Conservation (phyloP, 2,329 filamentous ascomycete species). For the Trichoderma hamatum region DNA sequence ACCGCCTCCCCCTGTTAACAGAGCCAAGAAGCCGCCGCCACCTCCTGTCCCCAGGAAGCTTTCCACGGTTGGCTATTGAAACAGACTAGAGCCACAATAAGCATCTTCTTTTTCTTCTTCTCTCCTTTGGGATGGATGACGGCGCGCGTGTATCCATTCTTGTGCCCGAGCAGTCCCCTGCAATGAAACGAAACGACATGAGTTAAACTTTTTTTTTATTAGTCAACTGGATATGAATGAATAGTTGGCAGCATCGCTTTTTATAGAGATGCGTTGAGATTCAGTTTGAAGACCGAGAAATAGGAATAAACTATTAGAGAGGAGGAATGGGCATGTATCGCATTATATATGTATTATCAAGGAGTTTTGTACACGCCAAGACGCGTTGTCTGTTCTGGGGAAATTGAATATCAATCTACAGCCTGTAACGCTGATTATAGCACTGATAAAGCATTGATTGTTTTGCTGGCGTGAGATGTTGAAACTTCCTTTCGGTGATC, state of each 20-base stretch:
- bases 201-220: background rate
- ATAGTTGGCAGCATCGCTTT: background rate
- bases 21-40: conserved; percentile 58
- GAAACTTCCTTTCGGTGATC: no score
- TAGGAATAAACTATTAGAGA: background rate
- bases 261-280: conserved; percentile 1
- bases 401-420: background rate
- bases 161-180: background rate
- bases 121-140: background rate
- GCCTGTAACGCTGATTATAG: background rate
- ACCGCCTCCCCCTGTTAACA: conserved; percentile 52
- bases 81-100: conserved; percentile 7
- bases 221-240: background rate
- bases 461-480: background rate
- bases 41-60: conserved; percentile 52
- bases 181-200: conserved; percentile 15
- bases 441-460: background rate
- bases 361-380: background rate
- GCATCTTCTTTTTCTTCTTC: background rate
- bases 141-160: background rate
- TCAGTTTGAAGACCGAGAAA: background rate
- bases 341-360: background rate
- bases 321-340: background rate
- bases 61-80: conserved; percentile 8
- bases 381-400: background rate